A percentile compares a stretch with the other conserved stretches of the same genome.
Evolutionary conservation across 345 rosid genomes (phyloP).

Genomic region (Viola odorata): DNA sequence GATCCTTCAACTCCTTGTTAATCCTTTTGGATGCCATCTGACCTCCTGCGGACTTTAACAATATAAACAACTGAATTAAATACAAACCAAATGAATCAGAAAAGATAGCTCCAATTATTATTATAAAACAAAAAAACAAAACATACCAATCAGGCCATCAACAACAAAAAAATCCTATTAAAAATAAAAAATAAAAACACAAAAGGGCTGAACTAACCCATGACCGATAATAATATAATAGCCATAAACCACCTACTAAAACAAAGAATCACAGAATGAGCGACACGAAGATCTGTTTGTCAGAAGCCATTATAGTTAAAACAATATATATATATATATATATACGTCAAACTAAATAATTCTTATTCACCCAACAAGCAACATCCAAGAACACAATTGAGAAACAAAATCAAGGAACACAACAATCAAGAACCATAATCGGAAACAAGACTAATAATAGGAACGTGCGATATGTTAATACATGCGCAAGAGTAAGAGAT

Average conservation of each 20-base stretch:
- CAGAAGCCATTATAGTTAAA: background rate
- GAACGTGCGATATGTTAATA: background rate
- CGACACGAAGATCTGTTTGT: background rate
- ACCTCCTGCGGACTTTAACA: background rate
- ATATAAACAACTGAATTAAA: no score
- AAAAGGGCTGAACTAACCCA: background rate
- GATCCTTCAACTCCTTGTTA: conserved; percentile 16
- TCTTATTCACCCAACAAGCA: no score
- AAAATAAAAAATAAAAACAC: background rate
- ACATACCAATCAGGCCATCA: background rate
- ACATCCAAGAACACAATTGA: background rate
- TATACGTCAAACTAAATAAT: no score
- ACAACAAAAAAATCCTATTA: background rate
- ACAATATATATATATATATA: background rate
- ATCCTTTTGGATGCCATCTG: conserved; percentile 17
- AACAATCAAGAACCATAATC: background rate
- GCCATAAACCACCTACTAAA: no score
- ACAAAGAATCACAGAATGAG: background rate
- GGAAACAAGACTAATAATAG: background rate
- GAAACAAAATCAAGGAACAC: background rate
- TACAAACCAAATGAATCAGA: no score
- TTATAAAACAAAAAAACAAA: no score
- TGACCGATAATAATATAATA: background rate
- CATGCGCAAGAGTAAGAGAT: background rate
- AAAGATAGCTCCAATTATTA: no score